Evolutionary conservation across 345 rosid species (phyloP), one percentile per base, ranked within the genome.

Genomic region (Aquilaria yunnanensis): DNA sequence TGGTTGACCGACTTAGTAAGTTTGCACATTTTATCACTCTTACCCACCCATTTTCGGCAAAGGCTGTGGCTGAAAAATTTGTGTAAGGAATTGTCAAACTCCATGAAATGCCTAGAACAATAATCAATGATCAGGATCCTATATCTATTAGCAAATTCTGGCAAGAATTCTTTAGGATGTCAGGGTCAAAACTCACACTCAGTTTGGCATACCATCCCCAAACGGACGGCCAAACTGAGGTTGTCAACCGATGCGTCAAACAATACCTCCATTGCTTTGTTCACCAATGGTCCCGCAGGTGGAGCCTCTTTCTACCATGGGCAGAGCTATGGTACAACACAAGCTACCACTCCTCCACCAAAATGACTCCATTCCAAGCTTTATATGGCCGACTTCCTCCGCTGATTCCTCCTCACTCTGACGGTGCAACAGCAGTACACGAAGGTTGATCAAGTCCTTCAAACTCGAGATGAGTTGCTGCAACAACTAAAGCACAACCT

Each of bases 311-410:
- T 12, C 51, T 63, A 12, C 67, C 67, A 5, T 51, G 51, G 67
- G 67, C 29, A 10, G 51, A 54, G 51, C 54, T 14, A 14, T 63
- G 67, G 60, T 63, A 53, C 29, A 63, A 63, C 16, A 63, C 41
- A 0, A 23, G 30, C 8, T 63, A 53, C 2, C 60, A 63, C 30
- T 23, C 51, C 4, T 53, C 67, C 6, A 53, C 7, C 4, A 29
- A 59, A 2, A 63, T 63, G 67, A 41, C 59, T 5, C 52, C 0
- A 7, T 63, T 41, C 14, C 47, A 41, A 53, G 52, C 43, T 43
- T 5, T 63, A 1, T 63, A 63, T 34, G 29, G 33, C 5, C 1
- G 49, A 9, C 43, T n/a, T 0, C 67, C 60, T 2, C 60, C 29
- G 7, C 0, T 2, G 7, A 64, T 64, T 54, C 67, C 67, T 14